phyloP scores from a whole-genome alignment of 2,329 filamentous ascomycete genomes.

The Talaromyces sp. region DNA sequence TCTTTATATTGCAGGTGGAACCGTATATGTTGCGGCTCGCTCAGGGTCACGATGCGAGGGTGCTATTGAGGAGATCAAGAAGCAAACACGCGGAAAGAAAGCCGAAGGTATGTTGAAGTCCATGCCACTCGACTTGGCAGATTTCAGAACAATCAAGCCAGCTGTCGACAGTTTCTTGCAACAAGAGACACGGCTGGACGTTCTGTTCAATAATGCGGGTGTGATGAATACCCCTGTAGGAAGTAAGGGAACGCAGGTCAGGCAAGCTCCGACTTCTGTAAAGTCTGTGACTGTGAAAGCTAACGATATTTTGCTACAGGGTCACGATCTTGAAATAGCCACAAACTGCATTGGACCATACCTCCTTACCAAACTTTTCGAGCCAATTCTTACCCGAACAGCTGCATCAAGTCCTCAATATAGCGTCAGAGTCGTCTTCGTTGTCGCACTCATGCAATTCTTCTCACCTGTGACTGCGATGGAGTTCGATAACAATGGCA shows the following conservation, averaged over 20 bases:
- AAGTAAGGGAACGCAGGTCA: conserved; percentile 4
- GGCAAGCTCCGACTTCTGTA: conserved; percentile 14
- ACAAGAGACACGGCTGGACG: conserved; percentile 37
- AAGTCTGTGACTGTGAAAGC: neutral
- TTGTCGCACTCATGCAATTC: conserved; percentile 20
- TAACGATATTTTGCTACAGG: conserved; percentile 20
- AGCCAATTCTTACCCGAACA: conserved; percentile 33
- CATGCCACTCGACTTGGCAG: conserved; percentile 2
- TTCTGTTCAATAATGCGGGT: conserved; percentile 42
- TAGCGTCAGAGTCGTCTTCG: conserved; percentile 37
- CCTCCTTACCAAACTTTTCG: conserved; percentile 39
- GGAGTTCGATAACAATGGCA: conserved; percentile 15
- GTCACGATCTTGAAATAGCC: conserved; percentile 38
- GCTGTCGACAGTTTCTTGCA: conserved; percentile 33
- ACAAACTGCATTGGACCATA: conserved; percentile 42
- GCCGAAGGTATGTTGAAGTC: neutral
- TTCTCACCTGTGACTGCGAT: conserved; percentile 21
- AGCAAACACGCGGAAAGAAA: neutral
- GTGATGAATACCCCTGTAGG: conserved; percentile 35
- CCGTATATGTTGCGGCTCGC: conserved; percentile 41
- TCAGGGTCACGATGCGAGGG: neutral
- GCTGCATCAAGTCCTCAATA: conserved; percentile 22
- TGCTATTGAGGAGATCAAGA: conserved; percentile 2
- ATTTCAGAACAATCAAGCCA: conserved; percentile 16
- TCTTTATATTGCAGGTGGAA: conserved; percentile 42